A percentile compares a stretch with the other conserved stretches of the same genome.
These are phyloP conservation scores for Geranium brycei DNA, from an alignment of 345 rosid genomes.

Conservation along the genomic window DNA sequence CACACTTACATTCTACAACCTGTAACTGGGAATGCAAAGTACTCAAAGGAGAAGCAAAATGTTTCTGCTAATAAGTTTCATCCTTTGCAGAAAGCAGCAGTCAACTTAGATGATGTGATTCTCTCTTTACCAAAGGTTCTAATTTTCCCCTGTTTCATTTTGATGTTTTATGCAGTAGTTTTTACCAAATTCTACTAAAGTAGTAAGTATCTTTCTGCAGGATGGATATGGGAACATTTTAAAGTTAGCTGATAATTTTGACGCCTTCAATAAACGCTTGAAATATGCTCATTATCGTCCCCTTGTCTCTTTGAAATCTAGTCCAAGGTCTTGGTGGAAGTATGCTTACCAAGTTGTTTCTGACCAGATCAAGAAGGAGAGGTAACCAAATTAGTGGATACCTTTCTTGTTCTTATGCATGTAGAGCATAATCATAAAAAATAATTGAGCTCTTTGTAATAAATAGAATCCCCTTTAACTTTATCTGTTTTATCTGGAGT, in stretches of 20 bases:
- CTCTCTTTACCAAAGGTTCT: constrained; percentile 83
- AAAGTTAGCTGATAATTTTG: constrained; percentile 87
- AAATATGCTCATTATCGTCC: constrained; percentile 91
- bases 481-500: no score
- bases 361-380: constrained; percentile 69
- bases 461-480: background rate
- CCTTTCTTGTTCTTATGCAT: no score
- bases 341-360: constrained; percentile 78
- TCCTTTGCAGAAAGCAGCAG: constrained; percentile 71
- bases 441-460: background rate
- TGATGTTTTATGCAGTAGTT: constrained; percentile 9
- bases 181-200: constrained; percentile 12
- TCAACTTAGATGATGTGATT: constrained; percentile 86
- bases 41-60: constrained; percentile 40
- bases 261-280: constrained; percentile 75
- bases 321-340: constrained; percentile 90
- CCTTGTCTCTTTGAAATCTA: constrained; percentile 46
- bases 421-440: no score
- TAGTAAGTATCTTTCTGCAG: constrained; percentile 32
- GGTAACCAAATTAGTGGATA: constrained; percentile 28
- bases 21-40: constrained; percentile 81
- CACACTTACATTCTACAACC: constrained; percentile 88
- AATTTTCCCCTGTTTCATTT: constrained; percentile 8
- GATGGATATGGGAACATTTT: constrained; percentile 73
- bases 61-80: constrained; percentile 27